These are phyloP conservation scores for Handroanthus guayacan DNA, from an alignment of 257 asterid genomes.

Conservation along the genomic window DNA sequence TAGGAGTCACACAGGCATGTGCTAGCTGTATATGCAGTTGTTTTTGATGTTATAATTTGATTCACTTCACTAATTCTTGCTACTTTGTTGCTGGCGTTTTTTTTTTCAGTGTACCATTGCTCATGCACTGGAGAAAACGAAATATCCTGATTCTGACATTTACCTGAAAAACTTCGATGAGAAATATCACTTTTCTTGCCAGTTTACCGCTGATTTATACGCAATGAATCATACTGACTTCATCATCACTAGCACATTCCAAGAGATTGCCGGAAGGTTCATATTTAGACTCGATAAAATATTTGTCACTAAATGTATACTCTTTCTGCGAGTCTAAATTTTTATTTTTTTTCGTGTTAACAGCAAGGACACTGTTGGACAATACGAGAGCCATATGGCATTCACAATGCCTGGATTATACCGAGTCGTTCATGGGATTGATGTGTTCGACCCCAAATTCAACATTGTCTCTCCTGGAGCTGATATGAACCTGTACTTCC, in stretches of 20 bases:
- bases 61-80: conserved; percentile 7
- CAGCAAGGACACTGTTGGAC: conserved; percentile 98
- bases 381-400: conserved; percentile 96
- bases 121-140: conserved; percentile 95
- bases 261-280: conserved; percentile 97
- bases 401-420: conserved; percentile 97
- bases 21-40: background rate
- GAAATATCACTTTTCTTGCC: conserved; percentile 94
- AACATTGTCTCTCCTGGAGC: conserved; percentile 99
- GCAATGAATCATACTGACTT: conserved; percentile 99
- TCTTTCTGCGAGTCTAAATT: background rate
- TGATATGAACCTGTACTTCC: conserved; percentile 73
- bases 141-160: conserved; percentile 90
- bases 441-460: conserved; percentile 94
- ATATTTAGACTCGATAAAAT: background rate
- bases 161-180: conserved; percentile 82
- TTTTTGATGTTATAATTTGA: background rate
- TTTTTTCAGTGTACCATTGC: conserved; percentile 83
- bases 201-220: conserved; percentile 92
- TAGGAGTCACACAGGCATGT: conserved; percentile 94
- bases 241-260: conserved; percentile 98
- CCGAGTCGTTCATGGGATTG: conserved; percentile 92
- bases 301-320: background rate
- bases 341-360: conserved; percentile 1
- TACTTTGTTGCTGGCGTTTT: too few species aligned